These are phyloP conservation scores for Rosa multiflora DNA, from an alignment of 306 rosid species.

Conservation along the genomic window DNA sequence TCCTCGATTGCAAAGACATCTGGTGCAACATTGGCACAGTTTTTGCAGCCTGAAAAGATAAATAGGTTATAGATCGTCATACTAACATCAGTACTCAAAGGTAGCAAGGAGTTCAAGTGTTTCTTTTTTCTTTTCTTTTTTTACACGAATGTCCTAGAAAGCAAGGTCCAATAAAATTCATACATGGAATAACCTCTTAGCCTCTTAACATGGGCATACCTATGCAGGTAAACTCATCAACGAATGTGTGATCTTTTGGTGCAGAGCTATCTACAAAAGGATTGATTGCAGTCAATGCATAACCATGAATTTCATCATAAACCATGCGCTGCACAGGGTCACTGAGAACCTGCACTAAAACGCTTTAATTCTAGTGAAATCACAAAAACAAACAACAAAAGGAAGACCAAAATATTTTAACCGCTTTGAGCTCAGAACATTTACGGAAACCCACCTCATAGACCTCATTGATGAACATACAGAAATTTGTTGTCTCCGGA, in stretches of 20 bases:
- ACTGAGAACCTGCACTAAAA: conserved; percentile 84
- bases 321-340: conserved; percentile 94
- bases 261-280: conserved; percentile 73
- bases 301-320: conserved; percentile 93
- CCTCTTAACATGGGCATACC: conserved; percentile 38
- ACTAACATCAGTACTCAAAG: not conserved
- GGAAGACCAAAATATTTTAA: not conserved
- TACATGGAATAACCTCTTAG: not conserved
- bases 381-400: not conserved
- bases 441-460: conserved; percentile 59
- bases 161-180: not conserved
- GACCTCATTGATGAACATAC: conserved; percentile 88
- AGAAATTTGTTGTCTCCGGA: conserved; percentile 79
- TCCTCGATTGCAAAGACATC: conserved; percentile 84
- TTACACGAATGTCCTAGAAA: not conserved
- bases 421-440: conserved; percentile 23
- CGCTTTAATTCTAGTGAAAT: conserved; percentile 32
- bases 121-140: not conserved
- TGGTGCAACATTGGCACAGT: conserved; percentile 77
- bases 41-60: conserved; percentile 76
- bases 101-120: not conserved
- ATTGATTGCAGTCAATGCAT: conserved; percentile 79
- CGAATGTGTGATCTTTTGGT: conserved; percentile 75
- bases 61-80: conserved; percentile 2
- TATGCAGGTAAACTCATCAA: conserved; percentile 94